Conservation (phyloP, 352 stramenopile genomes). For the Lagenidium giganteum region DNA sequence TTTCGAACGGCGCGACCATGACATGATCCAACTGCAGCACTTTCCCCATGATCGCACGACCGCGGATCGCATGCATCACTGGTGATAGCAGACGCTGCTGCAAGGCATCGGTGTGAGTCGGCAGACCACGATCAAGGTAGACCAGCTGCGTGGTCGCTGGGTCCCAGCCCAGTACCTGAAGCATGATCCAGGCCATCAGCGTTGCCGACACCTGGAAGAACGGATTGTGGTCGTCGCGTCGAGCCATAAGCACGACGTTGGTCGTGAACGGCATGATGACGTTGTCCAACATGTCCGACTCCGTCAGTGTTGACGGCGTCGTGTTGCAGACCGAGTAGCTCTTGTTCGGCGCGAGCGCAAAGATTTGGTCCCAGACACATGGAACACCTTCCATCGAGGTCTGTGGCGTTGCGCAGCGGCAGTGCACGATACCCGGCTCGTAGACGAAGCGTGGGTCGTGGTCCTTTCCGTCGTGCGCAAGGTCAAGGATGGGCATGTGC, state of each 20-base stretch:
- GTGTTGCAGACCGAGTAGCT: not conserved
- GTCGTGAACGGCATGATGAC: conserved; percentile 4
- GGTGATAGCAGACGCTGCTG: conserved; percentile 16
- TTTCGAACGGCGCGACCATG: conserved; percentile 45
- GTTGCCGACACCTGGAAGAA: conserved; percentile 26
- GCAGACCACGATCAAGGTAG: conserved; percentile 21
- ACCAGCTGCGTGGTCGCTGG: conserved; percentile 13
- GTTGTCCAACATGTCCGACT: not conserved
- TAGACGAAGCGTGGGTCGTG: conserved; percentile 33
- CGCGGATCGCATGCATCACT: conserved; percentile 6
- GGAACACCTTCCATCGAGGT: not conserved
- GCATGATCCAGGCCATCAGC: conserved; percentile 23
- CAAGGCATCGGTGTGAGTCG: conserved; percentile 18
- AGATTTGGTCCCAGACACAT: conserved; percentile 5
- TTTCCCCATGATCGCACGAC: conserved; percentile 18
- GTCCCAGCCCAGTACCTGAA: conserved; percentile 11
- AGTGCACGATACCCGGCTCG: conserved; percentile 10
- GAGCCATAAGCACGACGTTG: conserved; percentile 21
- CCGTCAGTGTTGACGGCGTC: conserved; percentile 3
- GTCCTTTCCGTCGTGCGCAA: conserved; percentile 22
- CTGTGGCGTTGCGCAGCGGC: conserved; percentile 6
- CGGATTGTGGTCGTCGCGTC: conserved; percentile 29
- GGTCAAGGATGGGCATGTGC: conserved; percentile 16
- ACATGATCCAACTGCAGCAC: conserved; percentile 35
- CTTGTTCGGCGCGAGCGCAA: conserved; percentile 1